A percentile compares a stretch with the other conserved stretches of the same genome.
phyloP scores from a whole-genome alignment of 805 yeast species.

The Wickerhamomyces kurtzmanii region DNA sequence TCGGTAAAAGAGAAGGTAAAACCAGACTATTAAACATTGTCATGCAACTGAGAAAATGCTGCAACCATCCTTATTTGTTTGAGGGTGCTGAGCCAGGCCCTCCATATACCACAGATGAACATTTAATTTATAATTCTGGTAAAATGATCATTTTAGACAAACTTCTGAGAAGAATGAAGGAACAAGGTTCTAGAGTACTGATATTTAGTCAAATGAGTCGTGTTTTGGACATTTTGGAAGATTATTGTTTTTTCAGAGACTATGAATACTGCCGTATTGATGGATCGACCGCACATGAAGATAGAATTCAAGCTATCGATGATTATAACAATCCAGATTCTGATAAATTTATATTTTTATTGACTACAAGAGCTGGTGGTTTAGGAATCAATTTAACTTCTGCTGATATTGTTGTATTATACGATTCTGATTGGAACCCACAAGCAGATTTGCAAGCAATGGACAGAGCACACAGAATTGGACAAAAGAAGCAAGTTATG shows the following conservation, averaged over 20 bases:
- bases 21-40: constrained; percentile 87
- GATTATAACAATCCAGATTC: constrained; percentile 80
- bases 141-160: constrained; percentile 87
- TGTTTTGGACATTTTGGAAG: constrained; percentile 81
- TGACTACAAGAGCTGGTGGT: constrained; percentile 97
- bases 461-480: constrained; percentile 98
- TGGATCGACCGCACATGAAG: constrained; percentile 90
- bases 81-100: constrained; percentile 99
- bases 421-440: constrained; percentile 96
- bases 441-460: constrained; percentile 97
- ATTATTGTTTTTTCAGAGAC: constrained; percentile 78
- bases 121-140: constrained; percentile 81
- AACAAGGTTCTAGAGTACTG: constrained; percentile 79
- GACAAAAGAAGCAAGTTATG: constrained; percentile 91
- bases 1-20: constrained; percentile 90
- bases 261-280: constrained; percentile 88
- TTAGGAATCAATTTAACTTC: constrained; percentile 87
- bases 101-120: constrained; percentile 93
- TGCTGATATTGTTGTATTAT: constrained; percentile 83
- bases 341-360: constrained; percentile 70
- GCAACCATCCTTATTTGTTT: constrained; percentile 93
- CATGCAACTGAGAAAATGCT: constrained; percentile 93
- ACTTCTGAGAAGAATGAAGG: constrained; percentile 58
- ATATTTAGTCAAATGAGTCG: constrained; percentile 94
- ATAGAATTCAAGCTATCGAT: constrained; percentile 86